A percentile compares a stretch with the other conserved stretches of the same genome.
Evolutionary conservation across 2,329 filamentous ascomycete genomes (phyloP).

Genomic region (Chaetomium strumarium): DNA sequence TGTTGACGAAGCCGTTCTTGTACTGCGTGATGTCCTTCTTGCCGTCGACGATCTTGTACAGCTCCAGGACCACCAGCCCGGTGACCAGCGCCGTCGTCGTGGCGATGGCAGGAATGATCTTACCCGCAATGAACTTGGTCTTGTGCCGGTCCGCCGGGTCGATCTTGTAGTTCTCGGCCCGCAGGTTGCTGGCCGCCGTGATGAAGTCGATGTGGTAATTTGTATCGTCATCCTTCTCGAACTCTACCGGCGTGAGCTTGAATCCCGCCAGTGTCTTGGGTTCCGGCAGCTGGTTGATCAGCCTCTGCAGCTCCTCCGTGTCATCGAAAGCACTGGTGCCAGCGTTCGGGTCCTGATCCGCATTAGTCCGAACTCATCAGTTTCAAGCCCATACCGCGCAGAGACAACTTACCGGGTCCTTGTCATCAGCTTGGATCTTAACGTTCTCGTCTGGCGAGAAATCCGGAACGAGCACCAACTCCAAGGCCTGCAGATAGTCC

Average conservation of each 20-base stretch:
- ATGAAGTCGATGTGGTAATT: constrained; percentile 99
- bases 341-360: constrained; percentile 68
- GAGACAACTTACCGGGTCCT: constrained; percentile 62
- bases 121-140: constrained; percentile 99
- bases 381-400: background rate
- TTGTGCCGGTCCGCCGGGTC: constrained; percentile 87
- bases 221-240: constrained; percentile 94
- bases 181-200: constrained; percentile 90
- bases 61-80: constrained; percentile 82
- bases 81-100: constrained; percentile 96
- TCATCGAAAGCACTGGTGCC: constrained; percentile 59
- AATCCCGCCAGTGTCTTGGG: constrained; percentile 79
- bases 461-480: constrained; percentile 92
- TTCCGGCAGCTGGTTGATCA: constrained; percentile 67
- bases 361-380: constrained; percentile 20
- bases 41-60: constrained; percentile 95
- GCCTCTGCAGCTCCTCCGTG: constrained; percentile 64
- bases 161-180: constrained; percentile 98
- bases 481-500: constrained; percentile 72
- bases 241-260: constrained; percentile 87
- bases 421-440: constrained; percentile 95
- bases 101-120: constrained; percentile 98
- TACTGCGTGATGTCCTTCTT: constrained; percentile 97
- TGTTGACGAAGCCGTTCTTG: constrained; percentile 98
- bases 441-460: constrained; percentile 85